A percentile compares a stretch with the other conserved stretches of the same genome.
These are phyloP conservation scores for Vicia villosa DNA, from an alignment of 306 rosid species.

Conservation along the genomic window DNA sequence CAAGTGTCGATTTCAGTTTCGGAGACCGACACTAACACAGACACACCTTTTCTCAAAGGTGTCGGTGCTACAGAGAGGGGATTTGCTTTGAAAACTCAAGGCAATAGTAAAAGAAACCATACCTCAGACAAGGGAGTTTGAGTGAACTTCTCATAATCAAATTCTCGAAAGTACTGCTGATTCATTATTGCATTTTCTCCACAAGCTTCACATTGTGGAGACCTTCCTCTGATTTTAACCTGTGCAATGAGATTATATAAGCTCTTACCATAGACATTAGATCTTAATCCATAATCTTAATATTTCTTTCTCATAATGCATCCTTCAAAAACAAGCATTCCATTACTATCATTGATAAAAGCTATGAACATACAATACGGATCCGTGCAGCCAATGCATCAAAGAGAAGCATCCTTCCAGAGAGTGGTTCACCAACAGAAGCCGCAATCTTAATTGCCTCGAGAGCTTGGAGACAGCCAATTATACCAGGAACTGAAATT, in stretches of 20 bases:
- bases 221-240: slow-evolving; percentile 96
- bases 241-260: slow-evolving; percentile 40
- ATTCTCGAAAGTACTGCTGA: slow-evolving; percentile 63
- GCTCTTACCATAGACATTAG: neutral
- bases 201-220: slow-evolving; percentile 71
- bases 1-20: too few relatives aligned
- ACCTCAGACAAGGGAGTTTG: slow-evolving; percentile 78
- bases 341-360: neutral
- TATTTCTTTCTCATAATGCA: neutral
- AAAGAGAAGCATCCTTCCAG: slow-evolving; percentile 88
- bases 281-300: slow-evolving; percentile 2
- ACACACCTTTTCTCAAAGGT: too few relatives aligned
- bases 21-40: too few relatives aligned
- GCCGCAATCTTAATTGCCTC: slow-evolving; percentile 92
- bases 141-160: slow-evolving; percentile 87
- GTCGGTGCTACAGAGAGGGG: too few relatives aligned
- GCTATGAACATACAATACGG: slow-evolving; percentile 77
- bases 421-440: slow-evolving; percentile 85
- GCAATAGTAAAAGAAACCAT: slow-evolving; percentile 35
- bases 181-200: slow-evolving; percentile 68
- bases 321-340: neutral
- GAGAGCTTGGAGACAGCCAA: slow-evolving; percentile 95
- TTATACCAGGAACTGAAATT: slow-evolving; percentile 87
- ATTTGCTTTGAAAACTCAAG: slow-evolving; percentile 3
- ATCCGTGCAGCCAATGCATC: slow-evolving; percentile 82